A percentile compares a stretch with the other conserved stretches of the same genome.
These are phyloP conservation scores for Labyrinthula sp. DNA, from an alignment of 352 stramenopile species.

Conservation along the genomic window DNA sequence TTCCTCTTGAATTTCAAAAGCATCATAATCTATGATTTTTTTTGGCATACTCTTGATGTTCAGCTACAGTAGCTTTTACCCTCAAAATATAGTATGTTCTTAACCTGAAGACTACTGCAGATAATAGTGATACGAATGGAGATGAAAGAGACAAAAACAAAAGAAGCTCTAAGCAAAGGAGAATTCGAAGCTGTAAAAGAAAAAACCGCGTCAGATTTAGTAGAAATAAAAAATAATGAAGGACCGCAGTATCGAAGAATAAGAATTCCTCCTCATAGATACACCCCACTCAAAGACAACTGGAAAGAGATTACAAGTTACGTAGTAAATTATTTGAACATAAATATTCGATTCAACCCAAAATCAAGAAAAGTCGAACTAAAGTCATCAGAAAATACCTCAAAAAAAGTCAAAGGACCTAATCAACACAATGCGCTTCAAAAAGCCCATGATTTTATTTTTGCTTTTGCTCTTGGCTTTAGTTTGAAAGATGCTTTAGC, in stretches of 20 bases:
- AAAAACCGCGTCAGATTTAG: too few relatives aligned
- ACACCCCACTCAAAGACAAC: conserved; percentile 91
- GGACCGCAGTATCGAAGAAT: conserved; percentile 9
- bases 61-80: too few relatives aligned
- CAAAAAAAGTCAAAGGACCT: conserved; percentile 70
- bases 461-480: conserved; percentile 98
- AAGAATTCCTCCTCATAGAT: conserved; percentile 36
- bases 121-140: too few relatives aligned
- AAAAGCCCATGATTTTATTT: conserved; percentile 71
- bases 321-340: conserved; percentile 91
- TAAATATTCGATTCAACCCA: conserved; percentile 95
- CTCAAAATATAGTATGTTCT: too few relatives aligned
- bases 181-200: too few relatives aligned
- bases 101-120: too few relatives aligned
- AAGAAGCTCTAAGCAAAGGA: too few relatives aligned
- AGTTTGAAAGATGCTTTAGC: conserved; percentile 89
- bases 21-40: too few relatives aligned
- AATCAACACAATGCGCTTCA: conserved; percentile 75
- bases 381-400: conserved; percentile 39
- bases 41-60: too few relatives aligned
- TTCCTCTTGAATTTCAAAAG: too few relatives aligned
- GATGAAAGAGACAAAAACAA: too few relatives aligned
- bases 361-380: conserved; percentile 95
- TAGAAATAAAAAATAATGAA: too few relatives aligned
- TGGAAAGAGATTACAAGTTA: conserved; percentile 96